phyloP scores from a whole-genome alignment of 169 alveolate genomes.

The Plasmodium inui region DNA sequence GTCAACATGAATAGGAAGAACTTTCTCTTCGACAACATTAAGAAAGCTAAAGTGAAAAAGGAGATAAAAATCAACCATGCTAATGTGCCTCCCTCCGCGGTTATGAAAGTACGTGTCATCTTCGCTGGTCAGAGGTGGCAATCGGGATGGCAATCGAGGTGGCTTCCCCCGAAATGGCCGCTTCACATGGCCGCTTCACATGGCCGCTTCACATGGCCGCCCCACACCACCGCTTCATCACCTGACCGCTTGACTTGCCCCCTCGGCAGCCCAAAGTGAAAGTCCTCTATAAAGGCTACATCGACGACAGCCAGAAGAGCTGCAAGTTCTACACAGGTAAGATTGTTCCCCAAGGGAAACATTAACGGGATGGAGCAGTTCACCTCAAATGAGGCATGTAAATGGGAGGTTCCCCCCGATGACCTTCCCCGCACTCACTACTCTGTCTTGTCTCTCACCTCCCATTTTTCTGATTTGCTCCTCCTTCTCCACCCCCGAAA shows the following conservation, averaged over 20 bases:
- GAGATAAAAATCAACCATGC: conserved; percentile 32
- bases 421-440: neutral
- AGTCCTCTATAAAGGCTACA: conserved; percentile 51
- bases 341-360: neutral
- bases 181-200: too few relatives aligned
- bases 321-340: conserved; percentile 66
- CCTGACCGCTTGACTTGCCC: neutral
- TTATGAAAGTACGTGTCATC: conserved; percentile 20
- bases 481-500: neutral
- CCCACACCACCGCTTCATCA: too few relatives aligned
- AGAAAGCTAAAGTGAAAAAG: conserved; percentile 37
- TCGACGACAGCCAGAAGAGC: conserved; percentile 37
- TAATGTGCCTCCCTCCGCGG: neutral
- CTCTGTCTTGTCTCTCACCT: neutral
- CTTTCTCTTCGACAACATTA: conserved; percentile 41
- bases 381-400: neutral
- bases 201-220: too few relatives aligned
- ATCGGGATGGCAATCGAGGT: too few relatives aligned
- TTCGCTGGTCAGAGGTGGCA: neutral
- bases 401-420: neutral
- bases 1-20: conserved; percentile 30
- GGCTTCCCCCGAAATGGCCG: neutral
- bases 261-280: neutral
- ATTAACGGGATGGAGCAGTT: neutral
- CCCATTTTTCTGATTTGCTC: neutral